Percentiles rank a stretch among this genome's conserved stretches.
Conservation (phyloP, 768 basidiomycete genomes). For the Boletus pseudo-olivaceus region DNA sequence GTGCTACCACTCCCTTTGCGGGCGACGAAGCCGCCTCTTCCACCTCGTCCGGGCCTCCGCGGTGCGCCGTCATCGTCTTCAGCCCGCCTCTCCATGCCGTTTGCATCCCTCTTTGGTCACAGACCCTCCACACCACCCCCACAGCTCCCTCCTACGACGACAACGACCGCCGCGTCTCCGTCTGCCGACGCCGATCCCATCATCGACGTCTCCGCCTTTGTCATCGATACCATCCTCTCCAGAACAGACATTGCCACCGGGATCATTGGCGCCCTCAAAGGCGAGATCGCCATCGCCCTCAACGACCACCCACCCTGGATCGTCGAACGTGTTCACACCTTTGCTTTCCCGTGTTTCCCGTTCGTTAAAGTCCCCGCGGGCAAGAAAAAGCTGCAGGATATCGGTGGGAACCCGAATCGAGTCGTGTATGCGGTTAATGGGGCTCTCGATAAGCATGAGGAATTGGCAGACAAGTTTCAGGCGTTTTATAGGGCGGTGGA, state of each 20-base stretch:
- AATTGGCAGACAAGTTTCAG: slow-evolving; percentile 56
- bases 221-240: slow-evolving; percentile 51
- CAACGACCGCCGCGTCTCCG: slow-evolving; percentile 19
- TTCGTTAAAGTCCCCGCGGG: slow-evolving; percentile 40
- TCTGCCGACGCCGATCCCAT: slow-evolving; percentile 34
- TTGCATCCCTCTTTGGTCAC: slow-evolving; percentile 74
- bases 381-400: slow-evolving; percentile 32
- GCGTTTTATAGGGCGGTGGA: slow-evolving; percentile 67
- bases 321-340: slow-evolving; percentile 53
- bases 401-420: slow-evolving; percentile 22
- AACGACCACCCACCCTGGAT: slow-evolving; percentile 53
- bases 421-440: slow-evolving; percentile 40
- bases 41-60: slow-evolving; percentile 32
- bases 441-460: slow-evolving; percentile 46
- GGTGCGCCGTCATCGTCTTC: slow-evolving; percentile 19
- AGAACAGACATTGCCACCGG: slow-evolving; percentile 51
- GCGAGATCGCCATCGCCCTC: slow-evolving; percentile 52
- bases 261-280: slow-evolving; percentile 50
- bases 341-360: slow-evolving; percentile 54
- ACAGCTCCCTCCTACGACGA: slow-evolving; percentile 23
- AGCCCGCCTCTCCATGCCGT: slow-evolving; percentile 65
- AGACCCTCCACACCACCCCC: slow-evolving; percentile 31
- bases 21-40: slow-evolving; percentile 49
- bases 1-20: slow-evolving; percentile 33
- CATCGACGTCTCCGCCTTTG: slow-evolving; percentile 59